Evolutionary conservation across 2,329 filamentous ascomycete genomes (phyloP).

Genomic region (Anisogramma anomala): DNA sequence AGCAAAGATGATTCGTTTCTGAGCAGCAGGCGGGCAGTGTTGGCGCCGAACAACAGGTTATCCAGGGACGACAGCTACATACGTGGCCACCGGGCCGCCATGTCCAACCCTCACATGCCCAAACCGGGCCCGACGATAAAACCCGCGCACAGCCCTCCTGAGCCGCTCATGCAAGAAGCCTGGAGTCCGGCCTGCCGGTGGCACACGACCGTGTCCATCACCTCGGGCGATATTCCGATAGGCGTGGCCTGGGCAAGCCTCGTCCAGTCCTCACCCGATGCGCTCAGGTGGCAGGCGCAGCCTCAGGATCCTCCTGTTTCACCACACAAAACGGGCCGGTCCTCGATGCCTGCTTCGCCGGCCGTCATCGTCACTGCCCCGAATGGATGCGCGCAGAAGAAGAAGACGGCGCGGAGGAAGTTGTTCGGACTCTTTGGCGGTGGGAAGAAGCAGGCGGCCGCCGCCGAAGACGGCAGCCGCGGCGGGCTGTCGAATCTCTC

Average conservation of each 20-base stretch:
- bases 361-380: background rate
- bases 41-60: slow-evolving; percentile 27
- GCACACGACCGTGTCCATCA: slow-evolving; percentile 32
- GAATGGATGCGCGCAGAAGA: slow-evolving; percentile 23
- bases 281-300: slow-evolving; percentile 21
- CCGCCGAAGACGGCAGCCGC: background rate
- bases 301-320: slow-evolving; percentile 16
- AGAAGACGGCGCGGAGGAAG: slow-evolving; percentile 46
- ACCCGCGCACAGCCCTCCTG: slow-evolving; percentile 30
- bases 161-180: slow-evolving; percentile 21
- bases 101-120: slow-evolving; percentile 28
- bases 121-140: slow-evolving; percentile 32
- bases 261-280: slow-evolving; percentile 28
- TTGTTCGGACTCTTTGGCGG: slow-evolving; percentile 42
- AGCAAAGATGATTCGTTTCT: slow-evolving; percentile 34
- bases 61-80: slow-evolving; percentile 32
- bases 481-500: background rate
- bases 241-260: slow-evolving; percentile 68
- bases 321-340: slow-evolving; percentile 6
- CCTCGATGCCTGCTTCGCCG: slow-evolving; percentile 9
- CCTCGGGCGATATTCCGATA: slow-evolving; percentile 41
- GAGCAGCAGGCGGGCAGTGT: slow-evolving; percentile 13
- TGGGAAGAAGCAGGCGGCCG: slow-evolving; percentile 29
- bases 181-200: slow-evolving; percentile 26
- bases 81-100: slow-evolving; percentile 21